Base-by-base conservation (phyloP, 306 rosid species). In the Prunus mongolica region DNA sequence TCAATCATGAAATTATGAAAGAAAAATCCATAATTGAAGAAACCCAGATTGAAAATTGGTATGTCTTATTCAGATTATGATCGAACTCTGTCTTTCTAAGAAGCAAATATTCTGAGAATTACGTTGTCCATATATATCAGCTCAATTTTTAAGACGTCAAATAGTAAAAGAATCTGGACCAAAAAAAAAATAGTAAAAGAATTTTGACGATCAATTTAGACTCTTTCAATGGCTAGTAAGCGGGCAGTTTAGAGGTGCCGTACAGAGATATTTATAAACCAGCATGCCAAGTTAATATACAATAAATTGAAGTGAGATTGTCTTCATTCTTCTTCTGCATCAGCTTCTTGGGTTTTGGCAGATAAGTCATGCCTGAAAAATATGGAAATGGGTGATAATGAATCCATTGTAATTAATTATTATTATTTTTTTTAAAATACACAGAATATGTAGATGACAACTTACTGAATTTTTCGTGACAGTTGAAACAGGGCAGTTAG, bases 401-500 rank as follows among this genome's bases (percentile, higher is more conserved):
- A 34, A 38, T 15, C 22, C 19, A 24, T 8, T 12, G 63, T 55
- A 54, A 12, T 55, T 54, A n/a, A 8, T 73, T 73, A 18, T 16
- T 27, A 27, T 27, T 27, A 27, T 25, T 46, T 60, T 46, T 60
- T 30, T 0, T 0, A 22, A 22, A 22, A 22, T 22, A 32, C 16
- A 38, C 45, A 4, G 14, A 28, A 30, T 5, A 6, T 0, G 0
- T 12, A 12, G 5, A 9, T 16, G 16, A 24, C 27, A 27, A 63
- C 82, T 11, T 78, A 73, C 83, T 66, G 79, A 18, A 69, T 73
- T 79, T 79, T 73, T 28, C 79, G 78, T 2, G 69, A 78, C 16
- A 79, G 75, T 67, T 79, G 83, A 25, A 44, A 79, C 28, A 67
- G 38, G 32, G 69, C 73, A 30, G 62, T 47, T 24, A 76, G 34